Percentiles rank a stretch among this genome's conserved stretches.
Conservation (phyloP, 2,329 filamentous ascomycete genomes). For the Hymenoscyphus scutula region DNA sequence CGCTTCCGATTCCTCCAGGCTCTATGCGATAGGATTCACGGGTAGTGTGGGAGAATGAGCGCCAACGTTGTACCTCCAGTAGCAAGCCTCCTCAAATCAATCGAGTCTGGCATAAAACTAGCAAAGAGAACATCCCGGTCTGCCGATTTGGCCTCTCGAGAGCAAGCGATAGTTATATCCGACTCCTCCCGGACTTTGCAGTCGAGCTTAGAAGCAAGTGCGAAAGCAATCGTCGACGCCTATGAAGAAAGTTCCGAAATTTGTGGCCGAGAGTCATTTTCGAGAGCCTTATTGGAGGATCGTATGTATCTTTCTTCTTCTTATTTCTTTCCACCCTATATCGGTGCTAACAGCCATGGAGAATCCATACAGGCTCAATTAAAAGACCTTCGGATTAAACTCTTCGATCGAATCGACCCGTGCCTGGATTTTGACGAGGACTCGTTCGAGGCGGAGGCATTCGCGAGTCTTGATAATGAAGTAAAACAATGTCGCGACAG, state of each 20-base stretch:
- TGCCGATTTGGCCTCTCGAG: constrained; percentile 23
- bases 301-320: constrained; percentile 21
- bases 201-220: constrained; percentile 25
- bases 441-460: constrained; percentile 27
- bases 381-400: constrained; percentile 31
- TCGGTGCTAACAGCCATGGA: constrained; percentile 17
- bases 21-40: neutral
- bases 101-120: constrained; percentile 32
- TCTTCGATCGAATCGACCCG: constrained; percentile 32
- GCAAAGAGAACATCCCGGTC: constrained; percentile 26
- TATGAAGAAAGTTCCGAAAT: constrained; percentile 26
- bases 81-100: constrained; percentile 32
- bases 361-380: constrained; percentile 27
- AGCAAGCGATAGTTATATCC: constrained; percentile 29
- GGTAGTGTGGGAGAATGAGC: constrained; percentile 20
- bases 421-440: constrained; percentile 32
- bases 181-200: constrained; percentile 28
- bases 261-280: constrained; percentile 28
- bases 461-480: constrained; percentile 25
- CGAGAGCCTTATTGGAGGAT: constrained; percentile 29
- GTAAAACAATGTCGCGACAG: constrained; percentile 27
- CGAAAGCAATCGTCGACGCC: constrained; percentile 27
- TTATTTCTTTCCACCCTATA: neutral
- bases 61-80: constrained; percentile 30
- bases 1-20: neutral